A percentile compares a stretch with the other conserved stretches of the same genome.
phyloP scores from a whole-genome alignment of 306 rosid species.

The Dalbergia cochinchinensis region DNA sequence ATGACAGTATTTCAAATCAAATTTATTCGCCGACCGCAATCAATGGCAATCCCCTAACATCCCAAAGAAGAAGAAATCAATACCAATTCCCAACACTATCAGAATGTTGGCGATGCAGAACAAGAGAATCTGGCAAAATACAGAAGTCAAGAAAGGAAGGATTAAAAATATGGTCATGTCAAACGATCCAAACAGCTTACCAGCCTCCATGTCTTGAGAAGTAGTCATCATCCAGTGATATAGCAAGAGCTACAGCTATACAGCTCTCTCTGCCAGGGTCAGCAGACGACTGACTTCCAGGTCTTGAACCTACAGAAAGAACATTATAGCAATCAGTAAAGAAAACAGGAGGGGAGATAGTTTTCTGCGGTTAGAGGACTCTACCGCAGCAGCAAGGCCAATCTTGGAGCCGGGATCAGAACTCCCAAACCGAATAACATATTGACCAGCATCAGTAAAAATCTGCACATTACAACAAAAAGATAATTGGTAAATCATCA shows the following conservation, averaged over 20 bases:
- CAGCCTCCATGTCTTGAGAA: conserved; percentile 96
- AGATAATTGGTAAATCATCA: background rate
- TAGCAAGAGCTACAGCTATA: conserved; percentile 89
- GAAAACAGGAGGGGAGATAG: background rate
- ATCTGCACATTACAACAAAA: conserved; percentile 57
- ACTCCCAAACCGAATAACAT: conserved; percentile 91
- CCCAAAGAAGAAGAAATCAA: conserved; percentile 34
- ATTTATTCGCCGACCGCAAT: conserved; percentile 62
- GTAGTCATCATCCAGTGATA: conserved; percentile 97
- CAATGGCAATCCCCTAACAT: conserved; percentile 71
- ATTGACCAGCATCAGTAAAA: conserved; percentile 94
- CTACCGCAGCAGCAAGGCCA: conserved; percentile 75
- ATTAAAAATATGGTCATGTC: conserved; percentile 4
- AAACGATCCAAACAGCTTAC: conserved; percentile 62
- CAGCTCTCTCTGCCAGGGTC: conserved; percentile 88
- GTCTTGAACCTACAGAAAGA: conserved; percentile 72
- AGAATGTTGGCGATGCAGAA: conserved; percentile 32
- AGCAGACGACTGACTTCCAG: conserved; percentile 77
- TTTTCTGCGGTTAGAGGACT: conserved; percentile 19
- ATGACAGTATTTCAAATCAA: conserved; percentile 37
- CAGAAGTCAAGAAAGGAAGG: conserved; percentile 3
- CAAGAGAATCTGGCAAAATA: conserved; percentile 16
- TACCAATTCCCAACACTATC: conserved; percentile 36
- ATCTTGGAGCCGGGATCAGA: conserved; percentile 71
- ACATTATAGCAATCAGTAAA: conserved; percentile 19